Evolutionary conservation across 495 filamentous ascomycete genomes (phyloP), one percentile per base, ranked within the genome.

Genomic region (Elasticomyces elasticus): DNA sequence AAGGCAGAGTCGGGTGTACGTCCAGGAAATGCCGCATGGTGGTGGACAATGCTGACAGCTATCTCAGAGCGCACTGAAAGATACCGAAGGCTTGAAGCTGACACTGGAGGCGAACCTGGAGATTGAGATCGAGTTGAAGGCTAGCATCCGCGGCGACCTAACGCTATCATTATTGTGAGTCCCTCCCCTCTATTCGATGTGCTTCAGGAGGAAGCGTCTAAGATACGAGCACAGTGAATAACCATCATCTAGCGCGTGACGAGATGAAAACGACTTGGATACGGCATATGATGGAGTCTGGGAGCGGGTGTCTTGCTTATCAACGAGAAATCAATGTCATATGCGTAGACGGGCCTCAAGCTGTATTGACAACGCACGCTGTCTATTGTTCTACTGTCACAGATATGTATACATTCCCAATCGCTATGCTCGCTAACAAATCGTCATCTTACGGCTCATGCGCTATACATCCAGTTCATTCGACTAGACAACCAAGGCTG

Each of bases 51-150:
- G 45, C 49, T 51, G 22, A 51, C 49, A n/a, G 9, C 9, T 6
- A 47, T 27, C 2, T 22, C 45, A 58, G 55, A 60, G 67, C 46
- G 45, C 28, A 5, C 40, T 70, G 44, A 64, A 64, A 24, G 59
- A 72, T n/a, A 35, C 58, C 46, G 69, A 72, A 31, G 70, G 69
- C 17, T 53, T 74, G 53, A 72, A 72, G 59, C 55, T 74, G 28
- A 64, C 52, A 43, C 54, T 74, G 11, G 71, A 74, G 44, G 68
- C 68, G 37, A 72, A 74, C 57, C 61, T 74, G 50, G 71, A 74
- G 17, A 59, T 74, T 38, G 71, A 74, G 60, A 67, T 74, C 53
- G 71, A 74, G 64, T 51, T 74, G 13, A 72, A 72, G 61, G 71
- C 71, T 10, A 69, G 62, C 44, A 69, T 74, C 25, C 41, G 68